phyloP scores from a whole-genome alignment of 2,329 filamentous ascomycete genomes.

The Aureobasidium pullulans region DNA sequence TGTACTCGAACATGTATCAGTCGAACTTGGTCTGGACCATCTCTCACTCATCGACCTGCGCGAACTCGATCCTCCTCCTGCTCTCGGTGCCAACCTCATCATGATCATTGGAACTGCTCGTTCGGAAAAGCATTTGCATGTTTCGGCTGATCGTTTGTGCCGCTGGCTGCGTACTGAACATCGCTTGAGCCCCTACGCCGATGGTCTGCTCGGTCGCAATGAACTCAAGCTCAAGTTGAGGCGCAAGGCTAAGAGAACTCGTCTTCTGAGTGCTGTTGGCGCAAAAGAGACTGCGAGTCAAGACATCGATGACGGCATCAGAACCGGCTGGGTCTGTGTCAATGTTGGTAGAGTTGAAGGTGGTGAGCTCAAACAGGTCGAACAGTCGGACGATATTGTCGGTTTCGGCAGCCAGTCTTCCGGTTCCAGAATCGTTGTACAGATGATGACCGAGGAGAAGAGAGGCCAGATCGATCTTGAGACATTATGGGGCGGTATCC shows the following conservation, averaged over 20 bases:
- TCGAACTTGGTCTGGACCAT: conserved; percentile 80
- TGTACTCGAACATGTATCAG: conserved; percentile 69
- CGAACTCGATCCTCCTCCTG: conserved; percentile 73
- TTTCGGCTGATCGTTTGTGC: conserved; percentile 81
- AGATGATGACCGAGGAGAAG: conserved; percentile 66
- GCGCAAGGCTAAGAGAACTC: conserved; percentile 71
- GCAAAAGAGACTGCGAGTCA: conserved; percentile 49
- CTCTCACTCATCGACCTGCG: conserved; percentile 77
- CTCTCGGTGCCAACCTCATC: conserved; percentile 77
- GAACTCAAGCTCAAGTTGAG: conserved; percentile 83
- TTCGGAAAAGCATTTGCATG: conserved; percentile 86
- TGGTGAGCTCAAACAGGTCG: conserved; percentile 43
- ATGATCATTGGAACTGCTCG: conserved; percentile 91
- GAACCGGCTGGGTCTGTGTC: conserved; percentile 93
- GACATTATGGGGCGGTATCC: conserved; percentile 49
- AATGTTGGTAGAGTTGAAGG: conserved; percentile 72
- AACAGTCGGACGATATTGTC: conserved; percentile 48
- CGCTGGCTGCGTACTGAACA: conserved; percentile 72
- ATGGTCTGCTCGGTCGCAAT: conserved; percentile 81
- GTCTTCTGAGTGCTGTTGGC: conserved; percentile 67
- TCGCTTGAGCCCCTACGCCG: conserved; percentile 68
- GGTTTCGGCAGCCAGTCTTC: conserved; percentile 62
- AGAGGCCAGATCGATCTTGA: conserved; percentile 60
- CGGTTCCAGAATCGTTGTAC: conserved; percentile 58
- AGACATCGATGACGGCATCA: conserved; percentile 72